Conservation (phyloP, 2,329 filamentous ascomycete species). For the Ophiocordyceps camponoti-rufipedis region DNA sequence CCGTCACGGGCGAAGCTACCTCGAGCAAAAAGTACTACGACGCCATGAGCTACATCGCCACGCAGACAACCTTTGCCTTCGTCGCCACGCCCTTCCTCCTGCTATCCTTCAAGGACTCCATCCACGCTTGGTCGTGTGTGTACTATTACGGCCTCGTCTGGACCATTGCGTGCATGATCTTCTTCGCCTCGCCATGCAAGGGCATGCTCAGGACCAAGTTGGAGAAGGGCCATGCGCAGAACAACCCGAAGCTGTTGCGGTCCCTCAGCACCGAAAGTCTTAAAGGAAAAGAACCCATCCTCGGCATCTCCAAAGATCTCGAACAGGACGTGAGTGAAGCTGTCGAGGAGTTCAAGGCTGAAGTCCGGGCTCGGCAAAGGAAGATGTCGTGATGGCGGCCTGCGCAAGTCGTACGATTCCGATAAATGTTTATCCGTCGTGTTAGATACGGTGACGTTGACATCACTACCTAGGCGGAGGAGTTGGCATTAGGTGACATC, state of each 20-base stretch:
- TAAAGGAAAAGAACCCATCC: conserved; percentile 38
- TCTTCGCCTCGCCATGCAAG: conserved; percentile 71
- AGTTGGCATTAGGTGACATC: too few species aligned
- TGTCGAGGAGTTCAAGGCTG: conserved; percentile 52
- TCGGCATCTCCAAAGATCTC: conserved; percentile 66
- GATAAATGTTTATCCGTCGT: too few species aligned
- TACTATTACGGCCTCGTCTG: conserved; percentile 74
- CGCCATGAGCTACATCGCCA: conserved; percentile 51
- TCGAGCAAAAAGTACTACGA: conserved; percentile 77
- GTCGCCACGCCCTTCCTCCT: conserved; percentile 71
- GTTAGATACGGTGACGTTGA: too few species aligned
- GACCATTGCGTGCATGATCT: conserved; percentile 43
- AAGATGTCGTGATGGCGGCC: conserved; percentile 2
- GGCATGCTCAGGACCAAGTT: conserved; percentile 34
- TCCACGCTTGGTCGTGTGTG: conserved; percentile 65
- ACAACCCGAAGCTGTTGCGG: conserved; percentile 25
- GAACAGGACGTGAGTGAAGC: conserved; percentile 61
- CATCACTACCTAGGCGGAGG: too few species aligned
- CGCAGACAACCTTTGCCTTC: conserved; percentile 73
- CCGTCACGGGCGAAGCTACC: conserved; percentile 50
- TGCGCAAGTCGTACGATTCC: too few species aligned
- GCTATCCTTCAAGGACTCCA: conserved; percentile 50
- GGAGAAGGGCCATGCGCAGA: conserved; percentile 34
- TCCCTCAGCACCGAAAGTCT: conserved; percentile 40
- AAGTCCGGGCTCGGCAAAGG: conserved; percentile 38